Conservation (phyloP, 306 rosid species). For the Mimosa pudica region DNA sequence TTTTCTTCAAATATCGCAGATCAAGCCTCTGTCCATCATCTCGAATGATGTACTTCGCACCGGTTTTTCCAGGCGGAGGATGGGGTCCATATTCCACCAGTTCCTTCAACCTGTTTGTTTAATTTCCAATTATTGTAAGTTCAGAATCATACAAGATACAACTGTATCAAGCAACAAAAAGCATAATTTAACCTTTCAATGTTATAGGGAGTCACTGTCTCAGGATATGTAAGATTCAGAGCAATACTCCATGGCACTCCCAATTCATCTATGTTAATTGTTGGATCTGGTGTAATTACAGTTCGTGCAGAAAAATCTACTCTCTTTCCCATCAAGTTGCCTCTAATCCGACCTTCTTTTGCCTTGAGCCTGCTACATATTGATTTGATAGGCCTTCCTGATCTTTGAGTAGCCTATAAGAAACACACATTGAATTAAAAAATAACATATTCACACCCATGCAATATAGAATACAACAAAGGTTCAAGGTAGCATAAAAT, state of each 20-base stretch:
- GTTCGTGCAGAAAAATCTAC: conserved; percentile 99
- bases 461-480: conserved; percentile 9
- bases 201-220: conserved; percentile 98
- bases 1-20: conserved; percentile 94
- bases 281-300: conserved; percentile 97
- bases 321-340: conserved; percentile 97
- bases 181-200: conserved; percentile 73
- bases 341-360: conserved; percentile 99
- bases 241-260: conserved; percentile 99
- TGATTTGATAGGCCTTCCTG: conserved; percentile 97
- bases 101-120: conserved; percentile 77
- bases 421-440: conserved; percentile 6
- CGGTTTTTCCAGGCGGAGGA: conserved; percentile 99
- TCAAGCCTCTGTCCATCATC: conserved; percentile 99
- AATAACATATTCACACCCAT: not conserved
- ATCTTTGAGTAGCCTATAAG: conserved; percentile 90
- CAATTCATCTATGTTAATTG: conserved; percentile 86
- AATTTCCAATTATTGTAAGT: not conserved
- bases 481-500: conserved; percentile 11
- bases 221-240: conserved; percentile 93
- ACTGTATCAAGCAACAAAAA: conserved; percentile 20
- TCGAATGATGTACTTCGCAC: conserved; percentile 97
- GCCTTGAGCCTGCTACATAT: conserved; percentile 99
- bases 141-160: not conserved
- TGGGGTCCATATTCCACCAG: conserved; percentile 98